Evolutionary conservation across 2,329 filamentous ascomycete species (phyloP), one percentile per base, ranked within the genome.

Genomic region (Rhytidhysteron rufulum): DNA sequence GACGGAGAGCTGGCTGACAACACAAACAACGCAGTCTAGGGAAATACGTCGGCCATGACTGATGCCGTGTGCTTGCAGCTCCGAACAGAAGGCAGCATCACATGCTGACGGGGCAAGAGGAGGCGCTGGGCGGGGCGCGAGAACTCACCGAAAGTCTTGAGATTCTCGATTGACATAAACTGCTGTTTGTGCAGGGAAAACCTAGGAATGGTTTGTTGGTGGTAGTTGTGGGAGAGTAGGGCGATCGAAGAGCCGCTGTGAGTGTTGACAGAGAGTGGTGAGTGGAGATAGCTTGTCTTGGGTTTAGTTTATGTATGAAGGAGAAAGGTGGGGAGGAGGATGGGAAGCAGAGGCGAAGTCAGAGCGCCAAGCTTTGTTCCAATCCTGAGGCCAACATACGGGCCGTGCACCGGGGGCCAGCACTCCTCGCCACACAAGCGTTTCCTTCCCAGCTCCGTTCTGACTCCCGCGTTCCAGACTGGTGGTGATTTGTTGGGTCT

Each of bases 111-210:
- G 38, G 37, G n/a, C n/a, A n/a, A n/a, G n/a, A n/a, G 37, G 34
- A 43, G 45, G 45, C 37, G 42, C 47, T 37, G 41, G 41, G 49
- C 43, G 48, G 53, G 57, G 57, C 49, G 52, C 39, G 27, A 31
- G 35, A 17, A 77, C 86, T 68, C 75, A 93, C 87, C 87, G 83
- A 88, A 88, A 79, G 85, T 83, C 83, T 91, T 93, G 75, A 93
- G 86, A 81, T 93, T 94, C 89, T 93, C 86, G 86, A 93, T 54
- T 83, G 88, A 93, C 88, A 93, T 93, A 90, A 88, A 90, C 85
- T 86, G 83, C 83, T 77, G 77, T 80, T 82, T 82, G 79, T 65
- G 66, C 75, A 77, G 62, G 65, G 36, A 47, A 49, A 67, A 37
- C 45, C 49, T 50, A 49, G 43, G 48, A 49, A n/a, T n/a, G 68